These are phyloP conservation scores for Chaetoceros muelleri DNA, from an alignment of 108 stramenopile species.

Conservation along the genomic window DNA sequence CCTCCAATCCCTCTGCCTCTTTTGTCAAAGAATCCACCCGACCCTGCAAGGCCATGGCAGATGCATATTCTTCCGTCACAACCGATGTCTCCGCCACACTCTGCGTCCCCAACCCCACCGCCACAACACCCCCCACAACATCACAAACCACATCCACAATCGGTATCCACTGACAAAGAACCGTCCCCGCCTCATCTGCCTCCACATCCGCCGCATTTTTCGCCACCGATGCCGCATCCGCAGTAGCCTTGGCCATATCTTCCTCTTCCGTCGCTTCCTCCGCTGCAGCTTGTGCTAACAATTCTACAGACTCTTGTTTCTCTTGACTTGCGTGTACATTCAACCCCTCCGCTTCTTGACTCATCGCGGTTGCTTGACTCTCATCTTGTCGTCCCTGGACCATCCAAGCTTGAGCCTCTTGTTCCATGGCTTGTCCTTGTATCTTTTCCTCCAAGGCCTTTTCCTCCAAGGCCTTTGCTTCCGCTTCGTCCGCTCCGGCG, in stretches of 20 bases:
- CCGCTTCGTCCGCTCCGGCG: not conserved
- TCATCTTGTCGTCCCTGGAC: not conserved
- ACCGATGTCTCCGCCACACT: not conserved
- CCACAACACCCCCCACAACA: not conserved
- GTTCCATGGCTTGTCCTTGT: not conserved
- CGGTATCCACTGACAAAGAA: not conserved
- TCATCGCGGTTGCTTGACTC: not conserved
- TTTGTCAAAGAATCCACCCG: not conserved
- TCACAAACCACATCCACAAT: not conserved
- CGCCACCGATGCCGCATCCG: too few species aligned
- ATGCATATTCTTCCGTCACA: not conserved
- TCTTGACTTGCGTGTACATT: not conserved
- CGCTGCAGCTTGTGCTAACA: not conserved
- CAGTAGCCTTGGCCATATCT: not conserved
- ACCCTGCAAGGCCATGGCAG: not conserved
- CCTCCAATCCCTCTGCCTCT: not conserved
- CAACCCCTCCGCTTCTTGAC: not conserved
- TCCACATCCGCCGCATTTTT: too few species aligned
- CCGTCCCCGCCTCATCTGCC: too few species aligned
- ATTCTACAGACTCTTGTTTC: not conserved
- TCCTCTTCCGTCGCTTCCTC: not conserved
- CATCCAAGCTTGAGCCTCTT: not conserved
- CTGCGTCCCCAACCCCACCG: not conserved
- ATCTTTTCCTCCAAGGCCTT: not conserved
- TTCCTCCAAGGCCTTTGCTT: not conserved